Percentiles rank a stretch among this genome's conserved stretches.
These are phyloP conservation scores for Benincasa hispida DNA, from an alignment of 306 rosid species.

Conservation along the genomic window DNA sequence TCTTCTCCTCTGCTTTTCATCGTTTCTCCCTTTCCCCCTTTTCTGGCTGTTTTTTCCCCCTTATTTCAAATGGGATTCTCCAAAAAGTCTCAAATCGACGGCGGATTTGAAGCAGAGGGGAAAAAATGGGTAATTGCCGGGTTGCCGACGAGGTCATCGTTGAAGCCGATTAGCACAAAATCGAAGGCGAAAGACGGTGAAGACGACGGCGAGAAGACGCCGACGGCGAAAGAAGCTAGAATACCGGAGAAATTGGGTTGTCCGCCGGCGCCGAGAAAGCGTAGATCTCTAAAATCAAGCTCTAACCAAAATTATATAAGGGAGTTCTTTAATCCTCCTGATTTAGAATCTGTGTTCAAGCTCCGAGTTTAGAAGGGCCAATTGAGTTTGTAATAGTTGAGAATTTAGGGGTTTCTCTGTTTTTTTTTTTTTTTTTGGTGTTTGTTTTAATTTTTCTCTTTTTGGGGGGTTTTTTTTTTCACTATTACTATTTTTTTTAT, in stretches of 20 bases:
- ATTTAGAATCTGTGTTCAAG: constrained; percentile 85
- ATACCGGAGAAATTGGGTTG: constrained; percentile 54
- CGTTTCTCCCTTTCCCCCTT: neutral
- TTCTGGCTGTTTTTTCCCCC: neutral
- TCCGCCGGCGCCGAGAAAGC: constrained; percentile 87
- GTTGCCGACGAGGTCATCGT: constrained; percentile 34
- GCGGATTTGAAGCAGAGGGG: constrained; percentile 45
- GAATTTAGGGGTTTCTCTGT: constrained; percentile 27
- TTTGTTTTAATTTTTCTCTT: constrained; percentile 19
- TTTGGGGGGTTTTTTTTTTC: neutral
- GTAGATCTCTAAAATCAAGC: constrained; percentile 37
- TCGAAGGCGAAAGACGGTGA: constrained; percentile 20
- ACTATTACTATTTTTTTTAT: neutral
- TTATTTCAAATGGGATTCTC: constrained; percentile 59
- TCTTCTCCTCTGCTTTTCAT: neutral
- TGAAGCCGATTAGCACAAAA: constrained; percentile 68
- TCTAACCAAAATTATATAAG: constrained; percentile 29
- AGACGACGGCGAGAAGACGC: constrained; percentile 40
- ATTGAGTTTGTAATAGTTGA: constrained; percentile 18
- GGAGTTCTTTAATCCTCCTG: constrained; percentile 76
- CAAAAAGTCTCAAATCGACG: constrained; percentile 50
- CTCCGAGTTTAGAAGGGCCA: constrained; percentile 44
- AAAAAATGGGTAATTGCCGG: constrained; percentile 80
- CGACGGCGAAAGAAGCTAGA: constrained; percentile 67
- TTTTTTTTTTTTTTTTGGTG: neutral